Evolutionary conservation across 768 basidiomycete genomes (phyloP), one percentile per base, ranked within the genome.

Genomic region (Kwoniella sp.): DNA sequence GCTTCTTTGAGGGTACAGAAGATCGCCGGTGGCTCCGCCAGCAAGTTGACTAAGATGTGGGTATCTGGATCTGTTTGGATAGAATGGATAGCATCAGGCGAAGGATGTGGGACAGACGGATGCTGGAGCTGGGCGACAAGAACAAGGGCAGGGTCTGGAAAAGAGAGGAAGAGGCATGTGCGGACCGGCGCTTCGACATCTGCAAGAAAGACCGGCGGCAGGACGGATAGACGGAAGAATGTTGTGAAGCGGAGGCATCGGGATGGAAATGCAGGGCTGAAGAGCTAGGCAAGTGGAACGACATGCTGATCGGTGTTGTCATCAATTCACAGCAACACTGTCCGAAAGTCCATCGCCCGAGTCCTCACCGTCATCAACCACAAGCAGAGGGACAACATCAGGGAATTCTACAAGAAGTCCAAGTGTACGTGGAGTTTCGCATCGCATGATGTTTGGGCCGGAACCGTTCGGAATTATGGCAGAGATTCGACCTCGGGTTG

Each of bases 311-410:
- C 3, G 31, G 12, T 34, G 25, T 30, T 17, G 4, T 15, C 50
- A 13, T 41, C 0, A n/a, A 0, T 54, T 38, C 28, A 31, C 59
- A 99, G 96, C 83, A 87, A 89, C 82, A 86, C 90, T 72, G 92
- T 97, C 82, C 94, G 96, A 86, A 98, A 97, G 85, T 94, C 92
- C 71, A 92, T 99, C 80, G 96, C 96, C 70, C 92, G 96, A 61
- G 94, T 98, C 73, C 82, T 97, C 84, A 99, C 96, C 50, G 93
- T 98, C 76, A 95, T 90, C 86, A 98, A 96, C 89, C 90, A 92
- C 82, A 99, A 99, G 84, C 88, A 89, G 74, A 91, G 95, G 74
- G 90, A 93, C 85, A 93, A 93, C 84, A 88, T 96, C 73, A 91
- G 92, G 61, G 94, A 98, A 82, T 93, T 88, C 86, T 97, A 97